These are phyloP conservation scores for Epichloe hybrida DNA, from an alignment of 2,329 filamentous ascomycete species.

Conservation along the genomic window DNA sequence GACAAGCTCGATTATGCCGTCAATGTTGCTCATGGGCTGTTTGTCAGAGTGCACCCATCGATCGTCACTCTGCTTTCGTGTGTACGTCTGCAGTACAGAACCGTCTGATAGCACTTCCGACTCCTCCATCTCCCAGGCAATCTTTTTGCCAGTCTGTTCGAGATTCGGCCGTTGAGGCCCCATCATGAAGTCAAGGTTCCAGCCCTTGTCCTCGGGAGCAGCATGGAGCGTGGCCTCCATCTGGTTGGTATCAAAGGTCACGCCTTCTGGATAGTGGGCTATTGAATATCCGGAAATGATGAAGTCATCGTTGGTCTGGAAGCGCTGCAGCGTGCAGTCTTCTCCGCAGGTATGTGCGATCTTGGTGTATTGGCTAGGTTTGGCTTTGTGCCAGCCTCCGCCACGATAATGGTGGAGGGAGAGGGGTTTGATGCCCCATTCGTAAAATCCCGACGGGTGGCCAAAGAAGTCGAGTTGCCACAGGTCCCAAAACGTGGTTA, in stretches of 20 bases:
- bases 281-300: slow-evolving; percentile 48
- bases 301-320: slow-evolving; percentile 38
- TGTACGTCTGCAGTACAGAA: slow-evolving; percentile 39
- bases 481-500: slow-evolving; percentile 42
- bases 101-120: slow-evolving; percentile 32
- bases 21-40: slow-evolving; percentile 35
- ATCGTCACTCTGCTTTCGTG: slow-evolving; percentile 36
- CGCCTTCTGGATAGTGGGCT: slow-evolving; percentile 39
- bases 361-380: slow-evolving; percentile 42
- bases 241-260: slow-evolving; percentile 35
- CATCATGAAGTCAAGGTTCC: slow-evolving; percentile 38
- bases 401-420: slow-evolving; percentile 53
- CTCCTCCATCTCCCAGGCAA: slow-evolving; percentile 41
- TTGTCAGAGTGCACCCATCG: slow-evolving; percentile 36
- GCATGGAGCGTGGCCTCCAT: slow-evolving; percentile 39
- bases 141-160: slow-evolving; percentile 35
- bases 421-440: slow-evolving; percentile 44
- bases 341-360: slow-evolving; percentile 46
- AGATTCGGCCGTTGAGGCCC: slow-evolving; percentile 35
- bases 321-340: slow-evolving; percentile 46
- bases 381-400: slow-evolving; percentile 40
- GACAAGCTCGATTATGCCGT: slow-evolving; percentile 43
- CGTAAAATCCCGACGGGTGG: slow-evolving; percentile 51
- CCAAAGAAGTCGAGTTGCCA: slow-evolving; percentile 48
- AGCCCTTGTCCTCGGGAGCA: slow-evolving; percentile 32